A percentile compares a stretch with the other conserved stretches of the same genome.
These are phyloP conservation scores for Coemansia sp. DNA, from an alignment of 192 early-diverging fungal genomes.

Conservation along the genomic window DNA sequence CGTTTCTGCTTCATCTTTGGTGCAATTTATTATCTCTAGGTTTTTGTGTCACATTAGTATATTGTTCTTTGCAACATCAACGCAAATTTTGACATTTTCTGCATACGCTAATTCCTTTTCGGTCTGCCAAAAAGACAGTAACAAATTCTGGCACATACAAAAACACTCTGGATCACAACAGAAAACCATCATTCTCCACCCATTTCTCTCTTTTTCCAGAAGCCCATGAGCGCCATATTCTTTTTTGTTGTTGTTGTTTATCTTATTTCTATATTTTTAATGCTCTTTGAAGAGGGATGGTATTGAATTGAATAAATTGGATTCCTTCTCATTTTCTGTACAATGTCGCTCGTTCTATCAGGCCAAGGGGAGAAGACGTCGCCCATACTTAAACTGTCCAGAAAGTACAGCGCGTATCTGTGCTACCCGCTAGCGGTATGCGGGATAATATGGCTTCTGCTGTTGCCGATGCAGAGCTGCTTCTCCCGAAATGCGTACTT, in stretches of 20 bases:
- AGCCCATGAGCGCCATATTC: background rate
- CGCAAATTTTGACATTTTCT: too few species aligned
- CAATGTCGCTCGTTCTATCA: constrained; percentile 51
- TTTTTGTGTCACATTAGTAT: too few species aligned
- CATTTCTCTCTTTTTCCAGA: background rate
- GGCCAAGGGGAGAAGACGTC: constrained; percentile 52
- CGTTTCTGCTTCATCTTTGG: too few species aligned
- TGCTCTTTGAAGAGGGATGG: background rate
- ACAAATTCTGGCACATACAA: too few species aligned
- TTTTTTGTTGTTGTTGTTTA: background rate
- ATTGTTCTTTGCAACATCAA: too few species aligned
- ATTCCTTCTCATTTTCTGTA: background rate
- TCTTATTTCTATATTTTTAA: constrained; percentile 1
- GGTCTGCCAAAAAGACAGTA: too few species aligned
- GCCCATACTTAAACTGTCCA: constrained; percentile 27
- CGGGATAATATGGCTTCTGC: constrained; percentile 64
- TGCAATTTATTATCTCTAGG: too few species aligned
- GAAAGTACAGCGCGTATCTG: constrained; percentile 44
- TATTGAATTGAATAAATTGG: background rate
- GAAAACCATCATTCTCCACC: background rate
- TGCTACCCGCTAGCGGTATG: constrained; percentile 62
- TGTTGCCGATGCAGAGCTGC: constrained; percentile 59
- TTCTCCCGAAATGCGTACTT: constrained; percentile 69
- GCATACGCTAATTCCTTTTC: too few species aligned
- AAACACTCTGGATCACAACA: too few species aligned